A percentile compares a stretch with the other conserved stretches of the same genome.
Conservation (phyloP, 345 rosid species). For the Bruguiera gymnorhiza region DNA sequence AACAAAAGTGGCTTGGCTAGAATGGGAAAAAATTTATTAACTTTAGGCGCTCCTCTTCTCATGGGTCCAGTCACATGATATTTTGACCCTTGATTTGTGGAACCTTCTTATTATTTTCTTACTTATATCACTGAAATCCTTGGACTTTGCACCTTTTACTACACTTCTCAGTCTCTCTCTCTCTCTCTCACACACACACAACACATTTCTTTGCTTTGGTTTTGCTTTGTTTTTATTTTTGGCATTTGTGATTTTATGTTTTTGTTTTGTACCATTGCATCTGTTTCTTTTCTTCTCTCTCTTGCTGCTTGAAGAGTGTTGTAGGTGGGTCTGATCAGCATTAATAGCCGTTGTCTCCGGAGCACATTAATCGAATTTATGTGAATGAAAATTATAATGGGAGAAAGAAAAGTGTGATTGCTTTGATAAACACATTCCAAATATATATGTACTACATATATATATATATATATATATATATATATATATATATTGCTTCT, state of each 20-base stretch:
- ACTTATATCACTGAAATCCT: constrained; percentile 28
- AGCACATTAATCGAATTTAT: constrained; percentile 8
- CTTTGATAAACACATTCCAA: too few species aligned
- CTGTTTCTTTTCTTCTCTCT: constrained; percentile 13
- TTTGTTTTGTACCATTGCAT: constrained; percentile 6
- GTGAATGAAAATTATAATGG: not conserved
- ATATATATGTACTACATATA: too few species aligned
- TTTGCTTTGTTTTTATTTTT: not conserved
- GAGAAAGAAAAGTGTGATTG: too few species aligned
- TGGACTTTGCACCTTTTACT: constrained; percentile 29
- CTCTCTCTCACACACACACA: not conserved
- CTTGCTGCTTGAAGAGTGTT: constrained; percentile 45
- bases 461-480: too few species aligned
- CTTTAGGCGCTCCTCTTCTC: constrained; percentile 29
- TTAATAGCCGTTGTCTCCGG: constrained; percentile 79
- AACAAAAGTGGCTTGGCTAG: not conserved
- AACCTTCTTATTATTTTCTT: constrained; percentile 67
- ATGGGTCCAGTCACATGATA: constrained; percentile 56
- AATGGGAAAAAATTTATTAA: not conserved
- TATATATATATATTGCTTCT: too few species aligned
- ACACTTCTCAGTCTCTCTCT: constrained; percentile 7
- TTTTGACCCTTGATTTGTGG: constrained; percentile 87
- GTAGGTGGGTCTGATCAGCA: constrained; percentile 59
- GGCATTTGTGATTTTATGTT: constrained; percentile 17
- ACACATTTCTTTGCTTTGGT: constrained; percentile 12